Evolutionary conservation across 2,329 filamentous ascomycete genomes (phyloP).

Genomic region (Davidsoniella virescens): DNA sequence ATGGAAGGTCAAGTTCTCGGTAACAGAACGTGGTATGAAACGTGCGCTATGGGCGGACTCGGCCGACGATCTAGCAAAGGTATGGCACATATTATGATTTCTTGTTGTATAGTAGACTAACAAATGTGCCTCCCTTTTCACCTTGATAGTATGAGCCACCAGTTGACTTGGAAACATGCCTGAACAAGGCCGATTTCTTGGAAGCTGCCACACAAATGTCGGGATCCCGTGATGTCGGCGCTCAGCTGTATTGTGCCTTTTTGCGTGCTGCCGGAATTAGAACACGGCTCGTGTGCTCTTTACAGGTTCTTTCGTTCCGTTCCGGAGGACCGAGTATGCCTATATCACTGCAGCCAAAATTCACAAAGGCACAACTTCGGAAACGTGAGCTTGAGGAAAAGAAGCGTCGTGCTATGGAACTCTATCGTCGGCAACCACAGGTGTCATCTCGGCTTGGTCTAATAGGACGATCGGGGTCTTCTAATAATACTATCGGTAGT

Average conservation of each 20-base stretch:
- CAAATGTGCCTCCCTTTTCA: background rate
- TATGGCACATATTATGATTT: constrained; percentile 20
- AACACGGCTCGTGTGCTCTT: constrained; percentile 70
- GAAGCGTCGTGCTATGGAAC: constrained; percentile 12
- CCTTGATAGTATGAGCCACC: constrained; percentile 35
- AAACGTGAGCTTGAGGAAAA: constrained; percentile 19
- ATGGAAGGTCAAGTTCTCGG: constrained; percentile 53
- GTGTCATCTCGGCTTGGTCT: too few relatives aligned
- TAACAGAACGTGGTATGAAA: constrained; percentile 55
- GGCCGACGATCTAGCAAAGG: constrained; percentile 40
- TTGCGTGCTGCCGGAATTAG: constrained; percentile 70
- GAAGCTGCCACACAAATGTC: constrained; percentile 50
- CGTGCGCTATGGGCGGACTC: constrained; percentile 62
- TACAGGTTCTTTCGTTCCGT: constrained; percentile 64
- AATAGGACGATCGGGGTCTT: background rate
- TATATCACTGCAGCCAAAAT: constrained; percentile 20
- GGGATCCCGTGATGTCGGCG: constrained; percentile 78
- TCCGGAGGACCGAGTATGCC: constrained; percentile 34
- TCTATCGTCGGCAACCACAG: constrained; percentile 3
- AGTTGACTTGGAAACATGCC: constrained; percentile 47
- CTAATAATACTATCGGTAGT: background rate
- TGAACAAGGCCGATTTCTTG: constrained; percentile 59
- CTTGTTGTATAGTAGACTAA: constrained; percentile 15
- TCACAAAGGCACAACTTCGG: constrained; percentile 16
- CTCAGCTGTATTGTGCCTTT: constrained; percentile 79